Evolutionary conservation across 768 basidiomycete genomes (phyloP), one percentile per base, ranked within the genome.

Genomic region (Gyrodon lividus): DNA sequence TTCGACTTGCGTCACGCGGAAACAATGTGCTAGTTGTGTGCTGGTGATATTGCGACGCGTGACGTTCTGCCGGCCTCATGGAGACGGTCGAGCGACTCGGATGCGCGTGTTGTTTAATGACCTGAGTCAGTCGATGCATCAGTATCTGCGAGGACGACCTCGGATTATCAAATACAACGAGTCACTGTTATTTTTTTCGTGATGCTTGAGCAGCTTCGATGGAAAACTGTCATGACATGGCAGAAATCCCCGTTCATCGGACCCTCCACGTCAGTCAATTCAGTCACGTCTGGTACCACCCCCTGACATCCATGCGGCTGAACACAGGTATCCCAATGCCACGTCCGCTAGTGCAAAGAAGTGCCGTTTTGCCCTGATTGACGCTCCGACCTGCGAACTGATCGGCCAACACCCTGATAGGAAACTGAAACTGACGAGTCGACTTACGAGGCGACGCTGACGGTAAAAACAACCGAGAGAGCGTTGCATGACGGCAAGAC

Each of bases 371-470:
- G n/a, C 35, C 35, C 35, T 37, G 35, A 37, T 37, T 19, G 35
- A n/a, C 17, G 17, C 35, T 19, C n/a, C n/a, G 17, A 37, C n/a
- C 6, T 19, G 4, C 35, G 17, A 8, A 37, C 16, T 47, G 54
- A 64, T 64, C 53, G 31, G 42, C 12, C 51, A 41, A 20, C 53
- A 9, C 58, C 61, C 20, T 48, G 59, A 56, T 55, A 54, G 56
- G 63, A 59, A 43, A 64, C 31, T 31, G 13, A 31, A 7, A n/a
- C n/a, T n/a, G n/a, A n/a, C n/a, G 24, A 26, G 24, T 34, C 8
- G 35, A 37, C 35, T 34, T 34, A 34, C 33, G 33, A 34, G 33
- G 5, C 17, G 35, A 37, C 35, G 17, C 7, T 37, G 35, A 37
- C 35, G 35, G 17, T 10, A 28, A 28, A 28, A 28, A 10, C 31